These are phyloP conservation scores for Calocera cornea DNA, from an alignment of 768 basidiomycete genomes.

Conservation along the genomic window DNA sequence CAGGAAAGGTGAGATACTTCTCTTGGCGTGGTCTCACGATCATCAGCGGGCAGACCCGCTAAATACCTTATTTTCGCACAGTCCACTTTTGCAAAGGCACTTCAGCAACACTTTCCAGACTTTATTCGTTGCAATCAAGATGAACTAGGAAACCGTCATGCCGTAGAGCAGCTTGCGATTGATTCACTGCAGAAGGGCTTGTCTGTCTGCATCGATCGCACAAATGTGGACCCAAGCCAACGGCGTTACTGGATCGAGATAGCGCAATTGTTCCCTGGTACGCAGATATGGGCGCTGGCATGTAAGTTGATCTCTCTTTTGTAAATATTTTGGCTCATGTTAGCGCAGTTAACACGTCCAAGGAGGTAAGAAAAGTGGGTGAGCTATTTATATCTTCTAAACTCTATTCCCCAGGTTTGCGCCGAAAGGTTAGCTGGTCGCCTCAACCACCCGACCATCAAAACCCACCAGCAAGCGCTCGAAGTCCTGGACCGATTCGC, in stretches of 20 bases:
- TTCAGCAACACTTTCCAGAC: conserved; percentile 43
- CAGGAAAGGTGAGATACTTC: conserved; percentile 44
- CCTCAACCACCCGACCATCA: conserved; percentile 58
- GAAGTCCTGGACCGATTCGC: conserved; percentile 52
- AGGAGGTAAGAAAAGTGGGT: conserved; percentile 38
- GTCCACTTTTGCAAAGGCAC: conserved; percentile 61
- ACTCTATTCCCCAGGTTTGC: conserved; percentile 37
- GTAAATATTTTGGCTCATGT: not conserved
- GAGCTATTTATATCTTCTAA: conserved; percentile 12
- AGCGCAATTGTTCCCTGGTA: conserved; percentile 50
- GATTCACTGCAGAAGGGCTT: conserved; percentile 39
- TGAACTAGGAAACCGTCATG: conserved; percentile 52
- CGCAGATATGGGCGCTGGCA: conserved; percentile 55
- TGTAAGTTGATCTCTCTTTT: conserved; percentile 20
- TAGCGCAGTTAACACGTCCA: conserved; percentile 44
- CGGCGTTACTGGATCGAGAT: conserved; percentile 50
- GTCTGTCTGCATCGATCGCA: conserved; percentile 69
- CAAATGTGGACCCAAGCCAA: conserved; percentile 44
- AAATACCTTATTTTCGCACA: conserved; percentile 24
- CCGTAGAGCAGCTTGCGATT: conserved; percentile 50
- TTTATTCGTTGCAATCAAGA: conserved; percentile 71
- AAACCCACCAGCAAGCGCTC: conserved; percentile 12
- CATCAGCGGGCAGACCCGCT: not conserved
- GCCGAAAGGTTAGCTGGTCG: conserved; percentile 35
- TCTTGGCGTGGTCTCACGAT: conserved; percentile 9